Percentiles rank a stretch among this genome's conserved stretches.
phyloP scores from a whole-genome alignment of 1,284 basidiomycete genomes.

The Marasmius tenuissimus region DNA sequence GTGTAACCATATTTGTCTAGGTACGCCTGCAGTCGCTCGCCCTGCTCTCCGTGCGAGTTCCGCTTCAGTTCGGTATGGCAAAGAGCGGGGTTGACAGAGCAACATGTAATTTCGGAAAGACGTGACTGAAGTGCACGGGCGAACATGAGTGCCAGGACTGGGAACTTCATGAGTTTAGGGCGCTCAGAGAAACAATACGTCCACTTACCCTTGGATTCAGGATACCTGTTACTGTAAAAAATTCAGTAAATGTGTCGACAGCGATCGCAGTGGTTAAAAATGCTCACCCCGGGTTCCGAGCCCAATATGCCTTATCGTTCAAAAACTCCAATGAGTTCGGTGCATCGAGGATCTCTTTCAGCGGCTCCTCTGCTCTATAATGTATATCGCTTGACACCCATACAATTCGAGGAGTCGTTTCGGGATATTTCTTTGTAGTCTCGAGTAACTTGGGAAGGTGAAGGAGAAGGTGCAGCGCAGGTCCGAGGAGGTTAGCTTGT shows the following conservation, averaged over 20 bases:
- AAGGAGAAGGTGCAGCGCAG: constrained; percentile 36
- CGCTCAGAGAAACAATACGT: neutral
- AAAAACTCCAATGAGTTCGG: constrained; percentile 29
- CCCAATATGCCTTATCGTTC: constrained; percentile 28
- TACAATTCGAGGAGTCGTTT: constrained; percentile 33
- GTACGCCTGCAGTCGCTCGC: constrained; percentile 19
- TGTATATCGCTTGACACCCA: constrained; percentile 40
- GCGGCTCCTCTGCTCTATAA: constrained; percentile 23
- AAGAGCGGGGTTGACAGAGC: constrained; percentile 45
- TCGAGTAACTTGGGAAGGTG: constrained; percentile 41
- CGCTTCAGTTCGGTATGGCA: constrained; percentile 43
- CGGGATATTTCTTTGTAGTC: constrained; percentile 29
- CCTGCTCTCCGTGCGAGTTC: constrained; percentile 16
- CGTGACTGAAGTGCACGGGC: constrained; percentile 36
- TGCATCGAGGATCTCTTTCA: constrained; percentile 23
- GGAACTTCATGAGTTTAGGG: too few relatives aligned
- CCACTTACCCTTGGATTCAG: constrained; percentile 35
- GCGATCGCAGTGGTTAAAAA: neutral
- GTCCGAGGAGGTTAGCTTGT: constrained; percentile 43
- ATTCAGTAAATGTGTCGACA: neutral
- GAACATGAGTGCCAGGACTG: constrained; percentile 46
- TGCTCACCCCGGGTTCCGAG: neutral
- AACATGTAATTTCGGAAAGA: constrained; percentile 31
- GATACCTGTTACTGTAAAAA: neutral
- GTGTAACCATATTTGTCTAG: constrained; percentile 29